Percentiles rank a stretch among this genome's conserved stretches.
phyloP scores from a whole-genome alignment of 1,284 basidiomycete genomes.

The Heterobasidion annosum region DNA sequence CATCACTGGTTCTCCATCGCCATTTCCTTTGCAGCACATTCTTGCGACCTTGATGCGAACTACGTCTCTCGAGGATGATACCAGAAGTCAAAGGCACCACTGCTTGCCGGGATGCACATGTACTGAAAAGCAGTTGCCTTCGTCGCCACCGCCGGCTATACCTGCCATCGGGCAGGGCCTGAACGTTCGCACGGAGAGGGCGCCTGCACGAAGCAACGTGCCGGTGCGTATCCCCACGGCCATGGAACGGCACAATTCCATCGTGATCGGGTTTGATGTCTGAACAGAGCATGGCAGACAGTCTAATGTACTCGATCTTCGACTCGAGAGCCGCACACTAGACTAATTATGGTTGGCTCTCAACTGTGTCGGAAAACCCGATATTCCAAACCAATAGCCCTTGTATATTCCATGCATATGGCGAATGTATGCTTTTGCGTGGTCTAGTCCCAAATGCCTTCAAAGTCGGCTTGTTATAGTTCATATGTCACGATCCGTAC shows the following conservation, averaged over 20 bases:
- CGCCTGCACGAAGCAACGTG: slow-evolving; percentile 1
- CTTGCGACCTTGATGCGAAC: slow-evolving; percentile 1
- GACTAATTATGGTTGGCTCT: too few relatives aligned
- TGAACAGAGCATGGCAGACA: not conserved
- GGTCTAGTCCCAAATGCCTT: too few relatives aligned
- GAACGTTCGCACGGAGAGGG: not conserved
- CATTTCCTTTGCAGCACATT: slow-evolving; percentile 9
- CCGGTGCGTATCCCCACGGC: slow-evolving; percentile 13
- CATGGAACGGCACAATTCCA: slow-evolving; percentile 11
- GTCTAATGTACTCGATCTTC: too few relatives aligned
- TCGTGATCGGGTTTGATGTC: slow-evolving; percentile 10
- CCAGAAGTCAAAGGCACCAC: not conserved
- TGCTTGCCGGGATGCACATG: slow-evolving; percentile 12
- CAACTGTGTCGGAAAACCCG: too few relatives aligned
- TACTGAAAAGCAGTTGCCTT: slow-evolving; percentile 8
- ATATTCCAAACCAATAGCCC: too few relatives aligned
- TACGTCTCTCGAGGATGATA: not conserved
- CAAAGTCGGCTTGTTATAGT: too few relatives aligned
- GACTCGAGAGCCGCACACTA: too few relatives aligned
- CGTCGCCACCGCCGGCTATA: slow-evolving; percentile 8
- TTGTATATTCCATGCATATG: too few relatives aligned
- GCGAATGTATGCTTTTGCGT: too few relatives aligned
- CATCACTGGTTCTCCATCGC: slow-evolving; percentile 11
- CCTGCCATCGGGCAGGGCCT: slow-evolving; percentile 4
- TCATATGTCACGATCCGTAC: too few relatives aligned